Percentiles rank a stretch among this genome's conserved stretches.
Evolutionary conservation across 2,329 filamentous ascomycete species (phyloP).

Genomic region (Scedosporium apiospermum): DNA sequence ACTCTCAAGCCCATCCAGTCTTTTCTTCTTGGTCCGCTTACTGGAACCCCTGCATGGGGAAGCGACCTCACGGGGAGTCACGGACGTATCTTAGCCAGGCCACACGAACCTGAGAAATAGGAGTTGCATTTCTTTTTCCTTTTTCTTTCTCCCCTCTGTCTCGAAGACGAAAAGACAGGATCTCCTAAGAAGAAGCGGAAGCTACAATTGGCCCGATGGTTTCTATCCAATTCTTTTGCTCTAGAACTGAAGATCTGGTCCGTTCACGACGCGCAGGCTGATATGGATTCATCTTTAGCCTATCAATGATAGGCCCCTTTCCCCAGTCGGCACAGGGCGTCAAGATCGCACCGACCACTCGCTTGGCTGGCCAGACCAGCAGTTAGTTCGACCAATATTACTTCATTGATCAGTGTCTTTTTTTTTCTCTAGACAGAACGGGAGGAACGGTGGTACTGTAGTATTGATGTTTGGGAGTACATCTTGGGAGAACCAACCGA

Average conservation of each 20-base stretch:
- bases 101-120: not conserved
- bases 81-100: not conserved
- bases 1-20: not conserved
- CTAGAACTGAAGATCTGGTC: not conserved
- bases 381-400: not conserved
- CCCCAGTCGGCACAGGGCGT: not conserved
- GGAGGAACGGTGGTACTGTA: too few relatives aligned
- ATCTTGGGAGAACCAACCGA: too few relatives aligned
- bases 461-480: too few relatives aligned
- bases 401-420: too few relatives aligned
- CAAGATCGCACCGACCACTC: not conserved
- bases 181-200: not conserved
- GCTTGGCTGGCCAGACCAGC: not conserved
- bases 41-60: not conserved
- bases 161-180: not conserved
- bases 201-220: too few relatives aligned
- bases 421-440: not conserved
- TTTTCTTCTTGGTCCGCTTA: not conserved
- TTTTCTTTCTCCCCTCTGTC: not conserved
- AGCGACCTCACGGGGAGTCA: not conserved
- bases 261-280: not conserved
- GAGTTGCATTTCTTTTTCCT: not conserved
- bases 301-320: constrained; percentile 2
- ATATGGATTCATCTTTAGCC: constrained; percentile 1
- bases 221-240: not conserved